Conservation (phyloP, 768 basidiomycete genomes). For the Russula compacta region DNA sequence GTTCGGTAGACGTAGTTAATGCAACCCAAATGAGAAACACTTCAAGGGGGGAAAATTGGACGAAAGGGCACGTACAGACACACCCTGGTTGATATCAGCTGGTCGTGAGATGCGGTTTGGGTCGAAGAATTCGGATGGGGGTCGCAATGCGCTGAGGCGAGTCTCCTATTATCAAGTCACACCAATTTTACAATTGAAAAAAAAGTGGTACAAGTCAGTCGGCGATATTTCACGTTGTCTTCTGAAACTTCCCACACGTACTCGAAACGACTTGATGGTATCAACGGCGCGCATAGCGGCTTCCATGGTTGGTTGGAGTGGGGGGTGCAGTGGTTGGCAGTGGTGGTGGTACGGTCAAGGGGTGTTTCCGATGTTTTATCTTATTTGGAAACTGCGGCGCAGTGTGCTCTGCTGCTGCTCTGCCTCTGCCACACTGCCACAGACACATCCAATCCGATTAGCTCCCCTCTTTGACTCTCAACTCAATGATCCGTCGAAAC, state of each 20-base stretch:
- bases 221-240: too few relatives aligned
- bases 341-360: background rate
- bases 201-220: too few relatives aligned
- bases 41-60: background rate
- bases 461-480: background rate
- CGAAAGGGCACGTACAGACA: conserved; percentile 42
- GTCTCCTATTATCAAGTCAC: conserved; percentile 47
- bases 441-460: background rate
- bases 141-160: conserved; percentile 63
- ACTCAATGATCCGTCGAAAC: conserved; percentile 60
- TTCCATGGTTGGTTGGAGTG: conserved; percentile 42
- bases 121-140: conserved; percentile 76
- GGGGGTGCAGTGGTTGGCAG: background rate
- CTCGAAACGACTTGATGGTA: conserved; percentile 59
- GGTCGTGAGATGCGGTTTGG: conserved; percentile 75
- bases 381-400: conserved; percentile 17
- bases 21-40: background rate
- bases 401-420: background rate
- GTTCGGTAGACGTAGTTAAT: background rate
- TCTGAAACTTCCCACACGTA: conserved; percentile 28
- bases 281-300: conserved; percentile 55
- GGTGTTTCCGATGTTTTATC: conserved; percentile 1
- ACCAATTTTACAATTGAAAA: too few relatives aligned
- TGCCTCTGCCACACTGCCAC: background rate
- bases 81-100: conserved; percentile 70